phyloP scores from a whole-genome alignment of 345 rosid genomes.

The Eucalyptus regnans region DNA sequence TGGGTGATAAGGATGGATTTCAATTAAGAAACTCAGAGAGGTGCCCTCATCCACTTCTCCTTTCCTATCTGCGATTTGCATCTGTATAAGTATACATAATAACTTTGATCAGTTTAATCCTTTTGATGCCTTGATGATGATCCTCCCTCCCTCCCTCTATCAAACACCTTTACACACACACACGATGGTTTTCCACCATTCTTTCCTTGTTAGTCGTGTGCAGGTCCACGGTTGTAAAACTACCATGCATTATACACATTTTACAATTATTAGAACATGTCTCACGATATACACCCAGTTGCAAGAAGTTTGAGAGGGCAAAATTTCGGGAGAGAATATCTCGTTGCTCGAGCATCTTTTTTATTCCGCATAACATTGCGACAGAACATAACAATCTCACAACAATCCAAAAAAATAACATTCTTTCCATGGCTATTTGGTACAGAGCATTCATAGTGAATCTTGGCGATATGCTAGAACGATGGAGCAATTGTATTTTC shows the following conservation, averaged over 20 bases:
- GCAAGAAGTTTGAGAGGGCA: too few species aligned
- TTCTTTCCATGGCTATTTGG: not conserved
- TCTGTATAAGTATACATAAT: not conserved
- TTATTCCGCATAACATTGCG: fast-evolving
- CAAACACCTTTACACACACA: not conserved
- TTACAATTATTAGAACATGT: too few species aligned
- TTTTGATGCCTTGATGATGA: not conserved
- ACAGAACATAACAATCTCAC: not conserved
- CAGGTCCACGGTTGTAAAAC: not conserved
- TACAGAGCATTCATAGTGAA: conserved; percentile 70
- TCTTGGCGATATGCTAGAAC: conserved; percentile 89
- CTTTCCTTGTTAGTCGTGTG: not conserved
- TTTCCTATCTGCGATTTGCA: too few species aligned
- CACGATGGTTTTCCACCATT: not conserved
- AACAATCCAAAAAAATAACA: not conserved
- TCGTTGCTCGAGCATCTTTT: too few species aligned
- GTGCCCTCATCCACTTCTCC: too few species aligned
- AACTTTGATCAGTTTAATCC: not conserved
- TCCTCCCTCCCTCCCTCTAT: not conserved
- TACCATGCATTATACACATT: not conserved
- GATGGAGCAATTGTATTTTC: conserved; percentile 89
- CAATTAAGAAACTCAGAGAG: too few species aligned
- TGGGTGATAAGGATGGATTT: too few species aligned
- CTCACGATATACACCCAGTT: not conserved
- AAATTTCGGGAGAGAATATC: too few species aligned